Conservation (phyloP, 2,329 filamentous ascomycete species). For the Pseudogymnoascus sp. region DNA sequence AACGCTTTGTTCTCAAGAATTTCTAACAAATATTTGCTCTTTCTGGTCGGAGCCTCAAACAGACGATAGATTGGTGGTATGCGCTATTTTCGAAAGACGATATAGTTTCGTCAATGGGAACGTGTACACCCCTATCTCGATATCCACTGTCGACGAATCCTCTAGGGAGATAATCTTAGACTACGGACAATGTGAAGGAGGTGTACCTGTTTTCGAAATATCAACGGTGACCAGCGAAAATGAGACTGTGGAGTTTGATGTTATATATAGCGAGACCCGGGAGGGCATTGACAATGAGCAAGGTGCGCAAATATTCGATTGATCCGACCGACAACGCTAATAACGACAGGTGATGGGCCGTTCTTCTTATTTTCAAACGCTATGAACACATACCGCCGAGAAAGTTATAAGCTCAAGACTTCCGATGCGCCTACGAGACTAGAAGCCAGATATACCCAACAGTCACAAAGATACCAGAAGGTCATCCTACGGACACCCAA, state of each 20-base stretch:
- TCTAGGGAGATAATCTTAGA: slow-evolving; percentile 16
- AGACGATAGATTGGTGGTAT: neutral
- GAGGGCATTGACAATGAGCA: slow-evolving; percentile 14
- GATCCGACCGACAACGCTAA: neutral
- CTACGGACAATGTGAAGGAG: slow-evolving; percentile 17
- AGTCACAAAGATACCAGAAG: slow-evolving; percentile 20
- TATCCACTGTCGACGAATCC: neutral
- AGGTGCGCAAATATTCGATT: slow-evolving; percentile 11
- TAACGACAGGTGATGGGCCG: slow-evolving; percentile 18
- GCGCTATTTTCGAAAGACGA: neutral
- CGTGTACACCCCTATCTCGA: neutral
- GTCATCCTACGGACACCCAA: slow-evolving; percentile 18
- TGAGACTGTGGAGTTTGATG: slow-evolving; percentile 15
- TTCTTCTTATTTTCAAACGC: slow-evolving; percentile 22
- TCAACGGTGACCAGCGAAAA: slow-evolving; percentile 12
- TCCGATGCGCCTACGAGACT: slow-evolving; percentile 11
- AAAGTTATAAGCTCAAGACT: slow-evolving; percentile 12
- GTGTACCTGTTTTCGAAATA: slow-evolving; percentile 17
- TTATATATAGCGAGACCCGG: slow-evolving; percentile 20
- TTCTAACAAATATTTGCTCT: neutral
- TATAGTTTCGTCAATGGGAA: neutral
- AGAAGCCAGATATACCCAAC: slow-evolving; percentile 15
- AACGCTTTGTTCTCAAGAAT: neutral
- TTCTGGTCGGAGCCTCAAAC: neutral
- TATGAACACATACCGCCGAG: slow-evolving; percentile 20